Percentiles rank a stretch among this genome's conserved stretches.
Conservation (phyloP, 441 rosid genomes). For the Iberis amara region DNA sequence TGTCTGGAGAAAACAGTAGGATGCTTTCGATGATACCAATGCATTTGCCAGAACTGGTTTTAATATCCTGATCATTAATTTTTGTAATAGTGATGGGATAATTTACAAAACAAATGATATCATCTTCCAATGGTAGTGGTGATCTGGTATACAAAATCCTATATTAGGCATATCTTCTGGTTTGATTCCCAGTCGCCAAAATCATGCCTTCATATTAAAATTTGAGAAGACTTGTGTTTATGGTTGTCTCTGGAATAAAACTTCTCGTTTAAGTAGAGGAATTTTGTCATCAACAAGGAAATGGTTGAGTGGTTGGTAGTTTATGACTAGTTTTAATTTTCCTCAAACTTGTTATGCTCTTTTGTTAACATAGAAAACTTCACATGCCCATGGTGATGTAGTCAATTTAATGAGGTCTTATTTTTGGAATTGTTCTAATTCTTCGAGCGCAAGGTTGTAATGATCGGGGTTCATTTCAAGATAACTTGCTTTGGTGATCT, state of each 20-base stretch:
- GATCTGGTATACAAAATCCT: not conserved
- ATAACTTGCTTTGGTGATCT: not conserved
- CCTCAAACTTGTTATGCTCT: not conserved
- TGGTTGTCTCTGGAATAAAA: no score
- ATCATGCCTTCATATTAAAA: no score
- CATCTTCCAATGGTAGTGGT: not conserved
- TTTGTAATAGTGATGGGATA: not conserved
- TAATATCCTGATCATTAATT: not conserved
- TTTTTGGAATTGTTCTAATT: not conserved
- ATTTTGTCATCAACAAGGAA: no score
- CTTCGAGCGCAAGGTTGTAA: not conserved
- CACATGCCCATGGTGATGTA: not conserved
- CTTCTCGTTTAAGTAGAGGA: no score
- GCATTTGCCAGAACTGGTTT: not conserved
- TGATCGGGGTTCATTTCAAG: not conserved
- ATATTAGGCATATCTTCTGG: not conserved
- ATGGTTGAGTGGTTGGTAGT: no score
- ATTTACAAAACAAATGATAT: not conserved
- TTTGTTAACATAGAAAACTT: not conserved
- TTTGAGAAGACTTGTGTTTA: no score
- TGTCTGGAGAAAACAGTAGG: not conserved
- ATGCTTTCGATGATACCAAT: not conserved
- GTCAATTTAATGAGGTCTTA: not conserved
- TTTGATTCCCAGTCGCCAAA: no score
- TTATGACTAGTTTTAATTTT: not conserved